Percentiles rank a stretch among this genome's conserved stretches.
phyloP scores from a whole-genome alignment of 2,329 filamentous ascomycete species.

The Chaetomiaceae sp. region DNA sequence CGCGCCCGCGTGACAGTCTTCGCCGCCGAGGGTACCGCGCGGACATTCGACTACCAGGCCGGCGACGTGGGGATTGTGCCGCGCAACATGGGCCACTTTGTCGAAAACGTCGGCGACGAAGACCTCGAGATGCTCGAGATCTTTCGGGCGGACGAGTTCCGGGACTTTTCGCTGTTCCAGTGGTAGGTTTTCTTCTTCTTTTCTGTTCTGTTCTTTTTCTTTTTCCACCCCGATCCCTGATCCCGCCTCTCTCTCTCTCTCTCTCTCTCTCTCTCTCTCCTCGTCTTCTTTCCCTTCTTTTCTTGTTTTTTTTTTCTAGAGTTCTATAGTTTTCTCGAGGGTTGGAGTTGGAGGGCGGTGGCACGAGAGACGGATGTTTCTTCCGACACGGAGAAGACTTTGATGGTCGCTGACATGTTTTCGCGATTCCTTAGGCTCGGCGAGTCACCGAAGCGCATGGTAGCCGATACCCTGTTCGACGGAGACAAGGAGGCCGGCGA shows the following conservation, averaged over 20 bases:
- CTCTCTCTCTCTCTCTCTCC: too few species aligned
- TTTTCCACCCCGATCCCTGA: too few species aligned
- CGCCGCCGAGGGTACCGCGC: constrained; percentile 60
- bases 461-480: constrained; percentile 62
- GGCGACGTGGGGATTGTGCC: constrained; percentile 77
- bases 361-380: too few species aligned
- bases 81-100: constrained; percentile 73
- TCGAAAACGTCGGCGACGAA: constrained; percentile 76
- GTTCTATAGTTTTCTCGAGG: too few species aligned
- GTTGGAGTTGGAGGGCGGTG: too few species aligned
- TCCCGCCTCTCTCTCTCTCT: too few species aligned
- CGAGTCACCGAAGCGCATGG: constrained; percentile 63
- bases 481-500: constrained; percentile 57
- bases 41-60: constrained; percentile 71
- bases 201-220: too few species aligned
- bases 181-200: too few species aligned
- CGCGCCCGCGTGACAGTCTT: constrained; percentile 72
- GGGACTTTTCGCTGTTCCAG: constrained; percentile 69
- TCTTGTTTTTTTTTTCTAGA: too few species aligned
- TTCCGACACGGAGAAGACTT: too few species aligned
- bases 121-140: constrained; percentile 72
- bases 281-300: too few species aligned
- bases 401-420: too few species aligned
- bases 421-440: constrained; percentile 72
- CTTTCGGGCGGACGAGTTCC: constrained; percentile 66